Base-by-base conservation (phyloP, 1,284 basidiomycete genomes). In the Xerocomus cyaneibrunnescens region DNA sequence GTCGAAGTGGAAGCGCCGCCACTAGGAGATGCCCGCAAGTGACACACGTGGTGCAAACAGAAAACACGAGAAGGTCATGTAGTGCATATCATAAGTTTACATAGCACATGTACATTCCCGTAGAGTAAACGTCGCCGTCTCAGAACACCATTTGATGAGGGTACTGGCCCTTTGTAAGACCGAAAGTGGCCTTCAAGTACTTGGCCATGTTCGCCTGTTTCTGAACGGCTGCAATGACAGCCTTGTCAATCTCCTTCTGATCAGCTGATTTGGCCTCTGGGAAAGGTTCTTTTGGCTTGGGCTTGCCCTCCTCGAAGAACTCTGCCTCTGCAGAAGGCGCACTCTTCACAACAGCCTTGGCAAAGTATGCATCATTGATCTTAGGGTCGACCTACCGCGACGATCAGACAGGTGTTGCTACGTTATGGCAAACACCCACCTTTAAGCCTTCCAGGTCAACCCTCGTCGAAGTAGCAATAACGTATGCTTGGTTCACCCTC, bases 401-500 rank as follows among this genome's bases (percentile, higher is more conserved):
- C 31, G 36, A 47, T 51, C 48, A 50, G 43, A 42, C 42, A 23
- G 31, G 7, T 58, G 16, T 62, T 40, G 50, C 40, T 42, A 47
- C 48, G 17, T 41, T 31, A 46, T 62, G 43, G 41, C 28, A 37
- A 53, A 49, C 17, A 62, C 48, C 58, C 61, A 92, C 92, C 76
- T 84, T 83, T 72, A 93, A 79, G 61, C 78, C 81, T 42, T 79
- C 80, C 59, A 99, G 75, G 65, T 98, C 92, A 66, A 99, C 76
- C 78, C 92, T 95, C 70, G 97, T 98, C 58, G 94, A 94, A 58
- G 97, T 99, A 58, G 96, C 94, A 69, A 99, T 98, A 58, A 97
- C 95, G 75, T 99, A 99, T 53, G 97, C 94, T 81, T 98, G 96
- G 81, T 96, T 97, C 59, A 99, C 95, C 73, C 97, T 86, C 73